These are phyloP conservation scores for Pezicula carpinea DNA, from an alignment of 2,329 filamentous ascomycete species.

Conservation along the genomic window DNA sequence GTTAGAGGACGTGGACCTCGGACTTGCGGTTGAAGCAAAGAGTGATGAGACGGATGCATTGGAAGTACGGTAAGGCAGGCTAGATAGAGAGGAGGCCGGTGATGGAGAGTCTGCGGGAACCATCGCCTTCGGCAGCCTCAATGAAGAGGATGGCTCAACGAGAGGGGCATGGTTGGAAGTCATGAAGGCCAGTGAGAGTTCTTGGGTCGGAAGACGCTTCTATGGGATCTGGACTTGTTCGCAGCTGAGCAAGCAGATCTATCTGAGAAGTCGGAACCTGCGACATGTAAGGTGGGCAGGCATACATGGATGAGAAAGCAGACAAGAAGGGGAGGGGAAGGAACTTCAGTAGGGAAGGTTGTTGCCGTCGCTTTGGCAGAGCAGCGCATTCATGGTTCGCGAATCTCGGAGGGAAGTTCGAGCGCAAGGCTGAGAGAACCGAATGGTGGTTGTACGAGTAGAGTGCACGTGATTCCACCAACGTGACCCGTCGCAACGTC, in stretches of 20 bases:
- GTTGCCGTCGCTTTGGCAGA: too few species aligned
- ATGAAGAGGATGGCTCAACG: constrained; percentile 60
- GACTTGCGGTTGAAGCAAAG: constrained; percentile 63
- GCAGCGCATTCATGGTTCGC: too few species aligned
- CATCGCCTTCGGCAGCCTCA: constrained; percentile 58
- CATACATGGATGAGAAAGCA: too few species aligned
- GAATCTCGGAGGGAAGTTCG: too few species aligned
- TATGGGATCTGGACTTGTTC: constrained; percentile 27
- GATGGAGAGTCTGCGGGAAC: constrained; percentile 45
- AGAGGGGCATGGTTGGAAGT: constrained; percentile 62
- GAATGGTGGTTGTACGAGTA: too few species aligned
- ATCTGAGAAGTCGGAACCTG: too few species aligned
- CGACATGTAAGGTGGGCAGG: too few species aligned
- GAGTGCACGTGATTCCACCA: too few species aligned
- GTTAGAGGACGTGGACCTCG: constrained; percentile 63
- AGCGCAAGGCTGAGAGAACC: too few species aligned
- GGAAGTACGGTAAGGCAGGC: constrained; percentile 47
- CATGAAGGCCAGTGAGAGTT: constrained; percentile 46
- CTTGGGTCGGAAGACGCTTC: constrained; percentile 3
- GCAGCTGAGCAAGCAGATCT: constrained; percentile 12
- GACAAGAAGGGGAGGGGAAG: too few species aligned
- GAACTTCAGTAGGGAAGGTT: too few species aligned
- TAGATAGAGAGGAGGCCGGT: constrained; percentile 42
- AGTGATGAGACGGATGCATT: constrained; percentile 57
- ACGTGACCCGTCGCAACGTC: too few species aligned